These are phyloP conservation scores for Sclerotinia spermophila DNA, from an alignment of 2,329 filamentous ascomycete genomes.

Conservation along the genomic window DNA sequence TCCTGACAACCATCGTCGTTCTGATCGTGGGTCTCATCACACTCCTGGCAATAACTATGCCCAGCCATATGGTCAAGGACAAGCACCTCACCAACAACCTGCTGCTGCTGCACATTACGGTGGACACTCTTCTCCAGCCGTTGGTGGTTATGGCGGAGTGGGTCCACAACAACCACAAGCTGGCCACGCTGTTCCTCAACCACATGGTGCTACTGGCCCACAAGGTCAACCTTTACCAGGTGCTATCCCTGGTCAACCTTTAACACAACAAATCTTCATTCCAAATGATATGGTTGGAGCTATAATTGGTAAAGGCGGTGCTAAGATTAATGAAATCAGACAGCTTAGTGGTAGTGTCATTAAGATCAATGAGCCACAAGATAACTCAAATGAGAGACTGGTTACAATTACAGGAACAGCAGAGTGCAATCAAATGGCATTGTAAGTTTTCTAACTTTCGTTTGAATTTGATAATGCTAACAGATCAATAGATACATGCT, in stretches of 20 bases:
- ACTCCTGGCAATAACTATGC: conserved; percentile 73
- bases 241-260: conserved; percentile 71
- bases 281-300: conserved; percentile 96
- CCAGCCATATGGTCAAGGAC: conserved; percentile 52
- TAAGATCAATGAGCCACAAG: conserved; percentile 99
- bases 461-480: not conserved
- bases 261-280: conserved; percentile 77
- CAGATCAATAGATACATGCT: conserved; percentile 58
- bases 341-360: conserved; percentile 97
- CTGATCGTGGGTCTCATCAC: conserved; percentile 69
- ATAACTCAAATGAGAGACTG: conserved; percentile 96
- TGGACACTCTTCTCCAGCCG: conserved; percentile 44
- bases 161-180: conserved; percentile 74
- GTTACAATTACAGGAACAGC: conserved; percentile 98
- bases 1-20: conserved; percentile 78
- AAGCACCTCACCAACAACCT: conserved; percentile 51
- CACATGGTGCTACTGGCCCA: conserved; percentile 62
- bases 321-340: conserved; percentile 99
- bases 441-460: conserved; percentile 53
- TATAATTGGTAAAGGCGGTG: conserved; percentile 57
- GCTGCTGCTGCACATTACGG: conserved; percentile 77
- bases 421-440: conserved; percentile 99
- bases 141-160: conserved; percentile 71
- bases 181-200: conserved; percentile 60
- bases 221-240: conserved; percentile 72